Base-by-base conservation (phyloP, 495 filamentous ascomycete genomes). In the Hypoxylon perforatum region DNA sequence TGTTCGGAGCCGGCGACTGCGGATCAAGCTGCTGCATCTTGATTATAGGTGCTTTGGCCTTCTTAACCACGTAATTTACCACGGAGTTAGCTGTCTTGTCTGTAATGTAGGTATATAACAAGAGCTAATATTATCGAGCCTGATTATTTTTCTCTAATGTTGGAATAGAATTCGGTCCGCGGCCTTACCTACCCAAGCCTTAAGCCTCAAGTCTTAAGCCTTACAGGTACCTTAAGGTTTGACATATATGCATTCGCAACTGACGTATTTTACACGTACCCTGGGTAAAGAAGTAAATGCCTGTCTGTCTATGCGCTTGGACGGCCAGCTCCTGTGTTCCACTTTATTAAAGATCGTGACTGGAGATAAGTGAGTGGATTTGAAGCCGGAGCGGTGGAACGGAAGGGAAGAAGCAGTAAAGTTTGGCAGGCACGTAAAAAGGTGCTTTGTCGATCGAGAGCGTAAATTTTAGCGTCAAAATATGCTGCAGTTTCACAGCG, bases 1-100 rank as follows among this genome's bases (percentile, higher is more conserved):
- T 75, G 54, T 62, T 77, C 45, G 74, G 81, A 42, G 73, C 65
- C 58, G 64, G 61, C 30, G 72, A 63, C 36, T 35, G 18, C 14
- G 50, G 23, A 22, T 69, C 58, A 46, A 56, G n/a, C 19, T 60
- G 60, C 30, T 65, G 63, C 72, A 72, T 70, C 57, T 63, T 63
- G 55, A 58, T 36, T 51, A 33, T 33, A 5, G 30, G 30, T 4
- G 45, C 47, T 38, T 23, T 9, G n/a, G 41, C 22, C 39, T 19
- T 51, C 12, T n/a, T 9, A 47, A 42, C n/a, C 28, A 56, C 33
- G 19, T 41, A 15, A 55, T 17, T 38, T 12, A 50, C 21, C 4
- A 10, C 30, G 30, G 25, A 49, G 23, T 49, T 46, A 49, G 3
- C 30, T 51, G 15, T 15, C 44, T 11, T 59, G 23, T 28, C 9